phyloP scores from a whole-genome alignment of 176 grass and related monocot genomes.

The Cenchrus purpureus region DNA sequence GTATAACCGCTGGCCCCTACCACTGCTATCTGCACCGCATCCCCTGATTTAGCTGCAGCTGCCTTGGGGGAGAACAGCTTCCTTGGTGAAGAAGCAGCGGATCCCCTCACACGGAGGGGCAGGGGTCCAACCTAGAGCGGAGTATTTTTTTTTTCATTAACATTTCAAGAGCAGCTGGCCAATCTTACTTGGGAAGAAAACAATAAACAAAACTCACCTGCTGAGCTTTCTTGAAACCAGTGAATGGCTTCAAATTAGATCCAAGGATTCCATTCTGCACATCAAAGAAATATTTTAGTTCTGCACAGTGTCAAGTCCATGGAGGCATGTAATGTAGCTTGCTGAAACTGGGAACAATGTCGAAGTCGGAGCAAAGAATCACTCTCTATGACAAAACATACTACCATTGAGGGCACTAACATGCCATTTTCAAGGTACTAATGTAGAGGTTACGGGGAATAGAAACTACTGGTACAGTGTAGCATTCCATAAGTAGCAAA shows the following conservation, averaged over 20 bases:
- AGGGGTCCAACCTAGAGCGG: not conserved
- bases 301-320: constrained; percentile 4
- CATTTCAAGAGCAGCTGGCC: not conserved
- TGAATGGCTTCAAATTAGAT: constrained; percentile 14
- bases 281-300: not conserved
- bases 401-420: not conserved
- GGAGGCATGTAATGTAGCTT: not conserved
- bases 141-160: not conserved
- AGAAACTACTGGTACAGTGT: too few relatives aligned
- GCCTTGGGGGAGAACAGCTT: constrained; percentile 51
- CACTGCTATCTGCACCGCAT: constrained; percentile 67
- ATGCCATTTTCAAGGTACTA: too few relatives aligned
- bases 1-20: constrained; percentile 95
- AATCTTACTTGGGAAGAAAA: not conserved
- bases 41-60: constrained; percentile 52
- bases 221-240: constrained; percentile 16
- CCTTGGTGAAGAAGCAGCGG: constrained; percentile 51
- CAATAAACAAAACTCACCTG: not conserved
- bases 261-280: constrained; percentile 40
- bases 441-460: too few relatives aligned
- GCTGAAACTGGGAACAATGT: not conserved
- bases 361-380: not conserved
- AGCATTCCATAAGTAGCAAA: too few relatives aligned
- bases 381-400: not conserved
- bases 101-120: constrained; percentile 45